Percentiles rank a stretch among this genome's conserved stretches.
phyloP scores from a whole-genome alignment of 257 asterid genomes.

The Lithospermum erythrorhizon region DNA sequence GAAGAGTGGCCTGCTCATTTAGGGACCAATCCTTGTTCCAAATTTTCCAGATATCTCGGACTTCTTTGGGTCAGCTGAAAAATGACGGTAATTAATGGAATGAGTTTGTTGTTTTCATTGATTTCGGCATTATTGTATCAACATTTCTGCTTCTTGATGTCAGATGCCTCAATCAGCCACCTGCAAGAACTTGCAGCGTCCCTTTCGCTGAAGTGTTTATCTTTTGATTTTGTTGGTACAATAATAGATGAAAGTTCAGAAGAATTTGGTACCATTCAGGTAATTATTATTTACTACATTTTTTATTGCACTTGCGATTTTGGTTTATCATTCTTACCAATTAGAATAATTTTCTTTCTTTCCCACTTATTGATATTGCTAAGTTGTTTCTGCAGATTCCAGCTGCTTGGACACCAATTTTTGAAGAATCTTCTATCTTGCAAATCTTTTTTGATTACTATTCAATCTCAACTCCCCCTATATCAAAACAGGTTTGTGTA shows the following conservation, averaged over 20 bases:
- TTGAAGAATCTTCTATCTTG: slow-evolving; percentile 77
- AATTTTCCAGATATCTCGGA: slow-evolving; percentile 83
- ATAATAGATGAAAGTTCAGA: slow-evolving; percentile 94
- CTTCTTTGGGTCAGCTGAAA: slow-evolving; percentile 76
- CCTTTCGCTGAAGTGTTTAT: slow-evolving; percentile 74
- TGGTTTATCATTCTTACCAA: not conserved
- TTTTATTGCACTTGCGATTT: not conserved
- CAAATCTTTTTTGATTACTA: slow-evolving; percentile 90
- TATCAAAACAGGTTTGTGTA: slow-evolving; percentile 78
- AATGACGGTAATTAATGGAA: slow-evolving; percentile 54
- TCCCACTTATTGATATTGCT: slow-evolving; percentile 5
- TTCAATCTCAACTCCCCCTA: slow-evolving; percentile 69
- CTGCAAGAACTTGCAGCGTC: slow-evolving; percentile 87
- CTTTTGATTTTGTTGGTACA: slow-evolving; percentile 93
- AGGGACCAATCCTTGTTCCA: slow-evolving; percentile 87
- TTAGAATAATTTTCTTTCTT: not conserved
- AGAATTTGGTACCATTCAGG: slow-evolving; percentile 97
- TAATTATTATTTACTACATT: slow-evolving; percentile 6
- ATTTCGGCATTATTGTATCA: not conserved
- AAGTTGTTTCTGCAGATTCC: slow-evolving; percentile 54
- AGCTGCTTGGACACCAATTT: slow-evolving; percentile 67
- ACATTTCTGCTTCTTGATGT: not conserved
- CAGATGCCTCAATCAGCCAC: slow-evolving; percentile 48
- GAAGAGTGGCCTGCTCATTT: slow-evolving; percentile 86
- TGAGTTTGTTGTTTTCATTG: not conserved